Conservation (phyloP, 768 basidiomycete species). For the Wakefieldia striispora region DNA sequence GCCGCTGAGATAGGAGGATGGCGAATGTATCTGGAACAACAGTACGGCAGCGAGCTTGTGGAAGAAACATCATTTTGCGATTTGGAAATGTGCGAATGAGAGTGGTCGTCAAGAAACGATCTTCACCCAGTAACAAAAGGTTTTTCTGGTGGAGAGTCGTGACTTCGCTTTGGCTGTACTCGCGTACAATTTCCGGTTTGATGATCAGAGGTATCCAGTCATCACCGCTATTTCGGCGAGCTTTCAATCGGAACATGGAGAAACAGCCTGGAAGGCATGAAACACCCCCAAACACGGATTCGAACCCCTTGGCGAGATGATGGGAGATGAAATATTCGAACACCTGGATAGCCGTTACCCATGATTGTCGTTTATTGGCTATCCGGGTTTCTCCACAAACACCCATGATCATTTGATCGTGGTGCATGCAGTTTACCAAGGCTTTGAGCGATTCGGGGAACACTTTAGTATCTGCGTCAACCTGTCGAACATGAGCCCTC, state of each 20-base stretch:
- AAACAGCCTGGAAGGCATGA: conserved; percentile 99
- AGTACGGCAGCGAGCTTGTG: conserved; percentile 92
- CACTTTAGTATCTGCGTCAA: conserved; percentile 97
- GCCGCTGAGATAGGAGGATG: conserved; percentile 91
- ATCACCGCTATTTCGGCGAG: conserved; percentile 80
- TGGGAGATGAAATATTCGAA: conserved; percentile 99
- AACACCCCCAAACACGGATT: conserved; percentile 98
- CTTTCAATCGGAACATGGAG: conserved; percentile 98
- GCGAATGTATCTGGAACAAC: conserved; percentile 95
- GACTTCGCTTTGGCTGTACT: conserved; percentile 94
- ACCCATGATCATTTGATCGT: conserved; percentile 99
- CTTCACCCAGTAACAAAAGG: conserved; percentile 92
- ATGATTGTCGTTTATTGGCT: conserved; percentile 96
- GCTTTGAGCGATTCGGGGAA: conserved; percentile 86
- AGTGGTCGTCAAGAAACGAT: conserved; percentile 97
- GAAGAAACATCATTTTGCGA: conserved; percentile 99
- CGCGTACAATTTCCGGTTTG: conserved; percentile 95
- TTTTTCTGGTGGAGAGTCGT: conserved; percentile 98
- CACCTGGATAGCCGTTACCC: conserved; percentile 98
- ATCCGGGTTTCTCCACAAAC: conserved; percentile 98
- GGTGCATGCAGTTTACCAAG: conserved; percentile 97
- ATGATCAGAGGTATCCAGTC: conserved; percentile 98
- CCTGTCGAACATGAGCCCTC: conserved; percentile 47
- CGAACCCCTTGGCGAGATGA: conserved; percentile 97
- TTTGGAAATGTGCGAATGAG: conserved; percentile 96